Base-by-base conservation (phyloP, 2,329 filamentous ascomycete species). In the Sclerotinia spermophila region DNA sequence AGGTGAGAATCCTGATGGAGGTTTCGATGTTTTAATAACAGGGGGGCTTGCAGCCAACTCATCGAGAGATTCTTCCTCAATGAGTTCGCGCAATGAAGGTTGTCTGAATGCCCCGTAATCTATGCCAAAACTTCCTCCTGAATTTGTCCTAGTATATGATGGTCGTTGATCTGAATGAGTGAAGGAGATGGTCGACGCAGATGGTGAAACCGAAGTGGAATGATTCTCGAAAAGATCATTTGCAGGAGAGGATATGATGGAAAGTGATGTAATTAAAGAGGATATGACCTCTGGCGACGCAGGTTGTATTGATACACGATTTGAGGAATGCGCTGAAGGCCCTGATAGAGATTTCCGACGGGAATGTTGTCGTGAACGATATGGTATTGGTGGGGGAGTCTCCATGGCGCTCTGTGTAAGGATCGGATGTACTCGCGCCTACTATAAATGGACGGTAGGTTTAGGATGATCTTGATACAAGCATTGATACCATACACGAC, bases 1-100 rank as follows among this genome's bases (percentile, higher is more conserved):
- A 27, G 89, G 82, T 38, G 92, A 94, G 76, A 89, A 88, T 68
- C 92, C 92, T 66, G 91, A 93, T 0, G 92, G 92, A 11, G 90
- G 91, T 79, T 94, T 94, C 44, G 93, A 88, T 44, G 94, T 97
- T 74, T 91, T 90, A 76, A 96, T 87, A 69, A 95, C 87, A 27
- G 94, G 93, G 19, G 93, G 82, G 62, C 83, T 82, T 33, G 88
- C 88, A 42, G 88, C 85, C 59, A 89, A 81, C 69, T 90, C 86
- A 81, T 89, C 85, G 74, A 89, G 80, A 17, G 85, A 83, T 71
- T 81, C 79, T 48, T 85, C 83, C 64, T 86, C 83, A 59, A 82
- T 78, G 19, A 84, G 77, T 27, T 87, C 83, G 67, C 84, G 84
- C 44, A 84, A 81, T 27, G 83, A 82, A 6, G 85, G 82, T 61